phyloP scores from a whole-genome alignment of 2,329 filamentous ascomycete species.

The Xylaria sp. region DNA sequence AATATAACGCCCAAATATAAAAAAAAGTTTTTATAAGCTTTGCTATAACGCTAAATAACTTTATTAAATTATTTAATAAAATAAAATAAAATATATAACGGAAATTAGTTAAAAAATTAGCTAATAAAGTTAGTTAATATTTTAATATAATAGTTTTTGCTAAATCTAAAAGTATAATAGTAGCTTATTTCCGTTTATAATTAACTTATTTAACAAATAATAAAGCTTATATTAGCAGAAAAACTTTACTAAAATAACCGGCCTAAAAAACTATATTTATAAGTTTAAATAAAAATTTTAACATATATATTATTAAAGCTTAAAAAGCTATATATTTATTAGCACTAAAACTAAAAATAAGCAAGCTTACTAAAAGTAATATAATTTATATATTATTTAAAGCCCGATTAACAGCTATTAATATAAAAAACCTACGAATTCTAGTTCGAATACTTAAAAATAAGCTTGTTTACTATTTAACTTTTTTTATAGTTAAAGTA shows the following conservation, averaged over 20 bases:
- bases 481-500: neutral
- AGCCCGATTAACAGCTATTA: neutral
- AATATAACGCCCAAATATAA: neutral
- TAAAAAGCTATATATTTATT: neutral
- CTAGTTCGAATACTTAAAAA: neutral
- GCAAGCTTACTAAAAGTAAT: neutral
- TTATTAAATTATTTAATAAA: slow-evolving; percentile 2
- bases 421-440: neutral
- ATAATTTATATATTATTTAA: neutral
- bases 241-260: no score
- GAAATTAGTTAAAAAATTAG: neutral
- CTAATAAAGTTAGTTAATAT: neutral
- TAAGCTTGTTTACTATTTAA: neutral
- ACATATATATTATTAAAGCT: neutral
- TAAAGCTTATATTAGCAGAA: neutral
- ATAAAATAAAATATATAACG: neutral
- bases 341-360: neutral
- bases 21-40: neutral
- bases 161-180: neutral
- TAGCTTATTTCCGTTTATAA: no score
- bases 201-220: neutral
- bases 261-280: neutral
- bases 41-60: neutral
- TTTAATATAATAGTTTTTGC: neutral
- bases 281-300: no score